phyloP scores from a whole-genome alignment of 2,329 filamentous ascomycete species.

The Fusarium domesticum region DNA sequence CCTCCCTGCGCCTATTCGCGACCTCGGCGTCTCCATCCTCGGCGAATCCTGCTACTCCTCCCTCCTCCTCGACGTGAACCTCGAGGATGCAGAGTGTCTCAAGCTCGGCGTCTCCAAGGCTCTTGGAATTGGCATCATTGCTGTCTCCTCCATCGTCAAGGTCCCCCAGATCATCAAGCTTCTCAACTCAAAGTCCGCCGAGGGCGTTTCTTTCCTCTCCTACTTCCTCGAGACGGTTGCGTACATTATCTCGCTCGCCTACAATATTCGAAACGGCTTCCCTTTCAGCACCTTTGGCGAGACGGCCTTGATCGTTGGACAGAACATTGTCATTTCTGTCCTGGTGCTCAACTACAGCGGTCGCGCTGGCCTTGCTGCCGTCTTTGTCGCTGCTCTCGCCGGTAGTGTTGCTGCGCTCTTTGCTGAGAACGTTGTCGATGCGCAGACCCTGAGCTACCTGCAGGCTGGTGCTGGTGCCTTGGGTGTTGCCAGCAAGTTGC shows the following conservation, averaged over 20 bases:
- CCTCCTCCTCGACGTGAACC: conserved; percentile 80
- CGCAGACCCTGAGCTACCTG: conserved; percentile 66
- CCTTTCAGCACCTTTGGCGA: conserved; percentile 98
- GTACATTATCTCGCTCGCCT: conserved; percentile 86
- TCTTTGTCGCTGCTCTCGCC: conserved; percentile 75
- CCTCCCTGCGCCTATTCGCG: conserved; percentile 70
- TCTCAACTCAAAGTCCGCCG: conserved; percentile 71
- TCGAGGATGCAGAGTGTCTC: conserved; percentile 72
- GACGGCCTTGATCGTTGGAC: conserved; percentile 83
- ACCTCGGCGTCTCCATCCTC: conserved; percentile 75
- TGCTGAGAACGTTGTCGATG: conserved; percentile 60
- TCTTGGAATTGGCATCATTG: conserved; percentile 90
- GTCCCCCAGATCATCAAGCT: conserved; percentile 96
- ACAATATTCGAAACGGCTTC: conserved; percentile 87
- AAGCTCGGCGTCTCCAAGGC: conserved; percentile 90
- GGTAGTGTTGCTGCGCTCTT: conserved; percentile 69
- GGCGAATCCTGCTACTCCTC: conserved; percentile 81
- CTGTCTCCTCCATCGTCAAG: conserved; percentile 87
- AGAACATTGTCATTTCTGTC: conserved; percentile 87
- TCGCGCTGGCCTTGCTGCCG: conserved; percentile 62
- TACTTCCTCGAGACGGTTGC: conserved; percentile 89
- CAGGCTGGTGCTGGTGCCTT: conserved; percentile 82
- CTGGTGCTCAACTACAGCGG: conserved; percentile 83
- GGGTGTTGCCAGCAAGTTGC: conserved; percentile 85
- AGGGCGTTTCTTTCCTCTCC: conserved; percentile 82